Evolutionary conservation across 1,284 basidiomycete genomes (phyloP).

Genomic region (Ganoderma boninense): DNA sequence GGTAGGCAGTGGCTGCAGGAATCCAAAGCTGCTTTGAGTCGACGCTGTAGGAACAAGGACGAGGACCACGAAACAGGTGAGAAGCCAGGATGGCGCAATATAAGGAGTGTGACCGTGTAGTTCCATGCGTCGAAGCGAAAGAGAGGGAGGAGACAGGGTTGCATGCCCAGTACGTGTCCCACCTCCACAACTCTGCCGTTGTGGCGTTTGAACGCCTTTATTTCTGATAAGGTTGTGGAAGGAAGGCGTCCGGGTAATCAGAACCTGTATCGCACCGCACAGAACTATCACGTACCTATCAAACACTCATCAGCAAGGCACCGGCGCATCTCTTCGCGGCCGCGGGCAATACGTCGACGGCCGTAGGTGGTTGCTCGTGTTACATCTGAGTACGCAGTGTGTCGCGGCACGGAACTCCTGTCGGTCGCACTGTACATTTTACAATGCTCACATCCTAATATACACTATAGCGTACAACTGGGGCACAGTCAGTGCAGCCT

Average conservation of each 20-base stretch:
- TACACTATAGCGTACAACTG: background rate
- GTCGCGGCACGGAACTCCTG: background rate
- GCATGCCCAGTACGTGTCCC: background rate
- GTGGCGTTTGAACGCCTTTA: background rate
- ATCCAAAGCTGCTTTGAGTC: background rate
- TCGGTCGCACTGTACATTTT: background rate
- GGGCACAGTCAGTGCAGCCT: background rate
- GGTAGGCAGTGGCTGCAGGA: background rate
- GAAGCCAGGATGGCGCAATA: background rate
- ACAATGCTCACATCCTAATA: background rate
- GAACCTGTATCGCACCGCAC: background rate
- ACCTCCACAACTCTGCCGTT: background rate
- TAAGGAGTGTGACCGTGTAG: background rate
- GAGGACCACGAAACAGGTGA: background rate
- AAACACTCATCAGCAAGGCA: background rate
- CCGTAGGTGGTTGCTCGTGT: background rate
- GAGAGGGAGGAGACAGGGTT: background rate
- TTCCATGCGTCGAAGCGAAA: background rate
- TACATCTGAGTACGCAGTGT: background rate
- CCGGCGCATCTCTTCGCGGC: background rate
- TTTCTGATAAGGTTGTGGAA: background rate
- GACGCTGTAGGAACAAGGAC: background rate
- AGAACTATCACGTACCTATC: background rate
- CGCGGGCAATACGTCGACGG: background rate
- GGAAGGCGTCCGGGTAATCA: background rate